These are phyloP conservation scores for Salix viminalis DNA, from an alignment of 345 rosid species.

Conservation along the genomic window DNA sequence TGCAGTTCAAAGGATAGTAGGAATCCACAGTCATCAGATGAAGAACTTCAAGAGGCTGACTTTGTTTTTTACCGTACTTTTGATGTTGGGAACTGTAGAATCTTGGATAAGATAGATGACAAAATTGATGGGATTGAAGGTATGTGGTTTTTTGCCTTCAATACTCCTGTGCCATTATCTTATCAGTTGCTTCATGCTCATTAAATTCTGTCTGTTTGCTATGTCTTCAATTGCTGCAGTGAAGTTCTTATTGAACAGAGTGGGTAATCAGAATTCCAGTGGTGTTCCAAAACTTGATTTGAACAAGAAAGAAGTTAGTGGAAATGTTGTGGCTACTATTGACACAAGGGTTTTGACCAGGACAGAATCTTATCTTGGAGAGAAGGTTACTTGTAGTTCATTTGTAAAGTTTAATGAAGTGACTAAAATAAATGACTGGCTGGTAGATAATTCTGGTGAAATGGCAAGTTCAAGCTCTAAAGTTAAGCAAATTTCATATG, in stretches of 20 bases:
- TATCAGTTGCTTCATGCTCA: not conserved
- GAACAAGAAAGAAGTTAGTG: conserved; percentile 19
- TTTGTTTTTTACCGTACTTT: conserved; percentile 63
- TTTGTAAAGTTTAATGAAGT: not conserved
- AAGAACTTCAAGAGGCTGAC: conserved; percentile 53
- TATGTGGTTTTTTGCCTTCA: conserved; percentile 22
- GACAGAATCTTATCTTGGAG: conserved; percentile 8
- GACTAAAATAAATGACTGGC: not conserved
- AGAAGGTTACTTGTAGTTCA: not conserved
- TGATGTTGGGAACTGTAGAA: conserved; percentile 49
- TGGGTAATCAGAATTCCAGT: conserved; percentile 21
- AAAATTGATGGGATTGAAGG: conserved; percentile 67
- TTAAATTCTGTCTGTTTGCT: conserved; percentile 13
- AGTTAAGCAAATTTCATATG: conserved; percentile 16
- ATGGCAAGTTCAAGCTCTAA: conserved; percentile 8
- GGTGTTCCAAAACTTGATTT: conserved; percentile 28
- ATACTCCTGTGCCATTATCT: not conserved
- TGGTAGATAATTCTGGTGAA: not conserved
- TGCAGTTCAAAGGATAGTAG: conserved; percentile 73
- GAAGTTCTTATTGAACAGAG: conserved; percentile 54
- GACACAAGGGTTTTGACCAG: conserved; percentile 6
- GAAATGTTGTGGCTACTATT: conserved; percentile 14
- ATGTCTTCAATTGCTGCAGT: conserved; percentile 51
- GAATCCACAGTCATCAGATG: conserved; percentile 55
- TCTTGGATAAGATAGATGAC: conserved; percentile 55